Conservation (phyloP, 2,329 filamentous ascomycete genomes). For the Microdochium trichocladiopsis region DNA sequence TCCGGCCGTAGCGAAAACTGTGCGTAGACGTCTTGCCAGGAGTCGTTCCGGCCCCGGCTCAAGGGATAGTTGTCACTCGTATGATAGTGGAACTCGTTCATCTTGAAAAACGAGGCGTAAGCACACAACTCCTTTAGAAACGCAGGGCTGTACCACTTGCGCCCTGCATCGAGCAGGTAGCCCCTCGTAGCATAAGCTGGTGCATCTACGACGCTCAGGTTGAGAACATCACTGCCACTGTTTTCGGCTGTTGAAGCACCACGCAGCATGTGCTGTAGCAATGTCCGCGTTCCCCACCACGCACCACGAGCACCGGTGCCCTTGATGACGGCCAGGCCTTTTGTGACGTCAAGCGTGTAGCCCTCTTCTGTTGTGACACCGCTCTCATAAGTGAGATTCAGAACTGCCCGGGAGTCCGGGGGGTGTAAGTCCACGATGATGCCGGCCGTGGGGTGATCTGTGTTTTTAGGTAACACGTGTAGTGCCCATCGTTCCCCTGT, state of each 20-base stretch:
- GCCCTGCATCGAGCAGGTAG: conserved; percentile 34
- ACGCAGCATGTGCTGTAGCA: conserved; percentile 32
- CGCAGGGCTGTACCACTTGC: conserved; percentile 31
- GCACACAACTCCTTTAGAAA: conserved; percentile 36
- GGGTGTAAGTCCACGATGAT: conserved; percentile 32
- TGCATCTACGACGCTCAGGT: conserved; percentile 21
- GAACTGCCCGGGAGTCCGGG: conserved; percentile 5
- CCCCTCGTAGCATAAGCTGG: conserved; percentile 36
- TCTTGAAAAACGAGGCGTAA: conserved; percentile 37
- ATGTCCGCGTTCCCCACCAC: conserved; percentile 38
- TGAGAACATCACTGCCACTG: conserved; percentile 16
- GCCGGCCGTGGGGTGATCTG: conserved; percentile 21
- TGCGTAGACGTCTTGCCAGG: conserved; percentile 36
- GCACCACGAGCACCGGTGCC: conserved; percentile 35
- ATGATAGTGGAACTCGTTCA: conserved; percentile 41
- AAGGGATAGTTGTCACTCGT: conserved; percentile 40
- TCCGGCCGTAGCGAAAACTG: conserved; percentile 32
- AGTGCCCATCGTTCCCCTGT: conserved; percentile 34
- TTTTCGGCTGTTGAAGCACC: conserved; percentile 14
- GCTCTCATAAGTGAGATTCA: conserved; percentile 35
- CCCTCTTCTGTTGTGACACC: conserved; percentile 39
- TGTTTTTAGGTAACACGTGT: conserved; percentile 23
- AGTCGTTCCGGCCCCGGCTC: conserved; percentile 36
- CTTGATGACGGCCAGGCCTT: conserved; percentile 24
- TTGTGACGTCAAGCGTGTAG: conserved; percentile 33